Conservation (phyloP, 73 alveolate genomes). For the Paramecium sexaurelia region DNA sequence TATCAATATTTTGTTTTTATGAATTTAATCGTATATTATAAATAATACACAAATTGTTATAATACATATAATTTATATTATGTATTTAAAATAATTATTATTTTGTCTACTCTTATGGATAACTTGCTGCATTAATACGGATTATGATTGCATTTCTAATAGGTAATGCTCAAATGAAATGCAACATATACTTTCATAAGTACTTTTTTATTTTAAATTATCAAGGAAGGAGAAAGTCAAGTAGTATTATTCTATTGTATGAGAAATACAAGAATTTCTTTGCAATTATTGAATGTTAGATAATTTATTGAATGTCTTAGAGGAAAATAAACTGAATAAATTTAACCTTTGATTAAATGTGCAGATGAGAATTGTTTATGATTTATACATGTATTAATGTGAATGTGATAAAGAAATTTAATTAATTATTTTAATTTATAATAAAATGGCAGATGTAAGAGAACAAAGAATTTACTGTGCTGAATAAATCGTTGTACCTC, state of each 20-base stretch:
- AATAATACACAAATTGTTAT: no score
- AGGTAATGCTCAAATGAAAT: not conserved
- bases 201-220: not conserved
- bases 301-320: not conserved
- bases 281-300: not conserved
- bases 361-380: not conserved
- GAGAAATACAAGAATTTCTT: not conserved
- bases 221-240: not conserved
- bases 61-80: no score
- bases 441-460: conserved; percentile 85
- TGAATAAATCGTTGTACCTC: conserved; percentile 88
- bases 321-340: not conserved
- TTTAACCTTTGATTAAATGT: not conserved
- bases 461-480: conserved; percentile 90
- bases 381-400: not conserved
- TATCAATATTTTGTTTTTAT: not conserved
- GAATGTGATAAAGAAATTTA: not conserved
- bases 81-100: not conserved
- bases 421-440: not conserved
- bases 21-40: no score
- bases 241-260: not conserved
- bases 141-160: not conserved
- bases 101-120: not conserved
- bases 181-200: not conserved
- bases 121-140: not conserved